Evolutionary conservation across 345 rosid genomes (phyloP).

Genomic region (Noccaea bulbosa): DNA sequence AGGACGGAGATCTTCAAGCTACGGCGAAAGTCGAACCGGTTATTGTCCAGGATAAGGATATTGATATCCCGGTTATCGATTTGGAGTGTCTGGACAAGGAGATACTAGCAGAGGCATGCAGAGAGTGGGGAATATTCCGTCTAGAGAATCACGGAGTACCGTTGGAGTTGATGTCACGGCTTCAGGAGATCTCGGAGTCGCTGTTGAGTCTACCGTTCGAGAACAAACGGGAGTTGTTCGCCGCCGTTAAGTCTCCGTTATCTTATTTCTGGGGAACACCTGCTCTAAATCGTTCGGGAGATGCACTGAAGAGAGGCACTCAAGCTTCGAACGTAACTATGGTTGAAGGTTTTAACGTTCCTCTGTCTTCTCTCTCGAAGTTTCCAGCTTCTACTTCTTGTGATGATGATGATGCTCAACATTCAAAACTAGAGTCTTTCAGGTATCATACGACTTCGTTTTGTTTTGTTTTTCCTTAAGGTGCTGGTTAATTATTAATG

Average conservation of each 20-base stretch:
- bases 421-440: constrained; percentile 50
- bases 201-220: constrained; percentile 61
- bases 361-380: constrained; percentile 54
- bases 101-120: constrained; percentile 57
- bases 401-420: constrained; percentile 18
- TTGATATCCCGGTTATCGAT: constrained; percentile 56
- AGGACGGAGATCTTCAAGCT: background rate
- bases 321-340: constrained; percentile 43
- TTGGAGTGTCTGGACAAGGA: constrained; percentile 50
- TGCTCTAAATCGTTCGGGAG: constrained; percentile 62
- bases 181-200: constrained; percentile 49
- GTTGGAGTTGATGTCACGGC: constrained; percentile 41
- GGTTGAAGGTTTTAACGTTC: constrained; percentile 75
- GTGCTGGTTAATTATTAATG: background rate
- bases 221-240: constrained; percentile 35
- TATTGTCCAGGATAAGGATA: constrained; percentile 44
- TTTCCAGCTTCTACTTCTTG: constrained; percentile 16
- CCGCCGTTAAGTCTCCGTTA: constrained; percentile 45
- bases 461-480: background rate
- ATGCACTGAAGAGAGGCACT: constrained; percentile 48
- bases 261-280: constrained; percentile 90
- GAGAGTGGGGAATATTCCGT: constrained; percentile 73
- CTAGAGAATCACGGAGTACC: constrained; percentile 74
- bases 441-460: constrained; percentile 52
- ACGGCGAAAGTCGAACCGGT: constrained; percentile 27